Percentiles rank a stretch among this genome's conserved stretches.
Evolutionary conservation across 2,329 filamentous ascomycete genomes (phyloP).

Genomic region (Alternaria novae-zelandiae): DNA sequence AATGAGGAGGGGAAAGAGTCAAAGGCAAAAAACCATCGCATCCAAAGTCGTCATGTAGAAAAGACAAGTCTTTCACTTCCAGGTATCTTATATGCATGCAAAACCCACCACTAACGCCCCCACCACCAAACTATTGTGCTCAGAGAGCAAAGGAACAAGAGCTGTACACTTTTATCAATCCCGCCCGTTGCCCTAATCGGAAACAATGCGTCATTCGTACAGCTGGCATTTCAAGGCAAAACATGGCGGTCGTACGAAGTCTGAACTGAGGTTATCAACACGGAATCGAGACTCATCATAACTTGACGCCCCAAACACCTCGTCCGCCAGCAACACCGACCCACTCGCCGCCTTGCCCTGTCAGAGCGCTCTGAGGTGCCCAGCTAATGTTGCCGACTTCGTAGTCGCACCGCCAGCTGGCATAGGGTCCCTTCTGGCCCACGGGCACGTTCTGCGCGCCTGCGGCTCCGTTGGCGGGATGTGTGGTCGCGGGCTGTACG

Average conservation of each 20-base stretch:
- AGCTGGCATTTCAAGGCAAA: background rate
- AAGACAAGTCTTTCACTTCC: background rate
- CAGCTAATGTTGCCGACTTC: constrained; percentile 86
- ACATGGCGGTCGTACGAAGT: background rate
- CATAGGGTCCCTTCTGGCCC: constrained; percentile 70
- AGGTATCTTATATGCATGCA: constrained; percentile 6
- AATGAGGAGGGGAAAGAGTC: background rate
- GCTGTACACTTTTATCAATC: background rate
- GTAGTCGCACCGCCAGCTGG: constrained; percentile 84
- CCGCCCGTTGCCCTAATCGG: background rate
- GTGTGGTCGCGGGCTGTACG: constrained; percentile 28
- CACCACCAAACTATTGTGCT: background rate
- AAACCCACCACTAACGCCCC: background rate
- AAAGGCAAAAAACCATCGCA: too few species aligned
- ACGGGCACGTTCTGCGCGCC: constrained; percentile 46
- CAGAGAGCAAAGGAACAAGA: background rate
- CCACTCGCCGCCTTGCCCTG: constrained; percentile 78
- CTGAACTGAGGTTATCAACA: background rate
- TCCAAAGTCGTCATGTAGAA: background rate
- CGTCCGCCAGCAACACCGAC: constrained; percentile 80
- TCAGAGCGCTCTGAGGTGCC: constrained; percentile 74
- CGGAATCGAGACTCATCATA: constrained; percentile 39
- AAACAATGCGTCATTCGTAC: background rate
- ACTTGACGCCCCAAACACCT: constrained; percentile 78
- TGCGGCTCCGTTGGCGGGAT: constrained; percentile 38